phyloP scores from a whole-genome alignment of 2,329 filamentous ascomycete species.

The Canariomyces notabilis region DNA sequence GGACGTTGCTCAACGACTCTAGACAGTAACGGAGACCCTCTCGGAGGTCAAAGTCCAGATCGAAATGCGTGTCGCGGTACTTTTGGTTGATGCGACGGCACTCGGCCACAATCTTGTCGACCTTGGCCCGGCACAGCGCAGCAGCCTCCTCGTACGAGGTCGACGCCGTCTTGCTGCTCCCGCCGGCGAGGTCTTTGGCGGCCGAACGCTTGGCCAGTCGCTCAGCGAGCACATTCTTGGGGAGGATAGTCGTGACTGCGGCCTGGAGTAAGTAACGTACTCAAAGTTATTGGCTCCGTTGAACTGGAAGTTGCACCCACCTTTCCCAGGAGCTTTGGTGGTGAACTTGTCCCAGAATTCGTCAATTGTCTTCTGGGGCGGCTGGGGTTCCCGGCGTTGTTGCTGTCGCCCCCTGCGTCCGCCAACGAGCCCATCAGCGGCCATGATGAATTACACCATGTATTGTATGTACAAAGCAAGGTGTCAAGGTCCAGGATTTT shows the following conservation, averaged over 20 bases:
- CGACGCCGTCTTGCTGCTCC: conserved; percentile 40
- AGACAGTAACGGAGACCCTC: conserved; percentile 47
- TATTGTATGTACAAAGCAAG: no score
- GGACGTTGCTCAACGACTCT: conserved; percentile 37
- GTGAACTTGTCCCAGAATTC: conserved; percentile 71
- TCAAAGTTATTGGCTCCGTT: background rate
- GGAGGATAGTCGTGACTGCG: conserved; percentile 62
- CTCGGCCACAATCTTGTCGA: conserved; percentile 55
- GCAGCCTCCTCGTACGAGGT: conserved; percentile 67
- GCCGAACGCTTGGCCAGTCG: conserved; percentile 53
- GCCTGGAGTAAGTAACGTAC: background rate
- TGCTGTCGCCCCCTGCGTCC: no score
- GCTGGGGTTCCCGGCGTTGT: no score
- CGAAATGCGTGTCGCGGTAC: conserved; percentile 82
- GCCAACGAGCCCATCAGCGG: no score
- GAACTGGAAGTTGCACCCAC: conserved; percentile 29
- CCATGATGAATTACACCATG: no score
- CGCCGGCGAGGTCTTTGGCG: conserved; percentile 45
- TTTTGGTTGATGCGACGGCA: conserved; percentile 77
- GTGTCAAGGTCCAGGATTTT: no score
- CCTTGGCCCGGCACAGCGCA: conserved; percentile 62
- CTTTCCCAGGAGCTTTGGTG: conserved; percentile 66
- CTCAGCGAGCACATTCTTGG: conserved; percentile 60
- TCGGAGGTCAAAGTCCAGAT: conserved; percentile 74
- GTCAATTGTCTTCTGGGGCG: conserved; percentile 64